Percentiles rank a stretch among this genome's conserved stretches.
These are phyloP conservation scores for Microascus cirrosus DNA, from an alignment of 2,329 filamentous ascomycete genomes.

Conservation along the genomic window DNA sequence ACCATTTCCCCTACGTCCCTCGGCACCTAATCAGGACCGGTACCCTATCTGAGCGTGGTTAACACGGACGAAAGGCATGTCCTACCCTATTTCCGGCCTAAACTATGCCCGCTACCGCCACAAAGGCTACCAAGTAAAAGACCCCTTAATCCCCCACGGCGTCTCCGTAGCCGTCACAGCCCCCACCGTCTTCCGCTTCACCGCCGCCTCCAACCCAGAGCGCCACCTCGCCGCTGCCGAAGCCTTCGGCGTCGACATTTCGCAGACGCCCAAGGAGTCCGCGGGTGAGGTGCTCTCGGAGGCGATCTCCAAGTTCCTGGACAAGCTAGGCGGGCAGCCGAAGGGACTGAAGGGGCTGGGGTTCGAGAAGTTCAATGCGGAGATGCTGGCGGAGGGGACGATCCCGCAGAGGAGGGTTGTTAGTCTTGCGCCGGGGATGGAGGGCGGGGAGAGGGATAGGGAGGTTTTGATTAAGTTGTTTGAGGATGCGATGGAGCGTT, in stretches of 20 bases:
- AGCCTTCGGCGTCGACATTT: constrained; percentile 81
- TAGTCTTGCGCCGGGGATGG: constrained; percentile 78
- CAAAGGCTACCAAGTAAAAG: constrained; percentile 65
- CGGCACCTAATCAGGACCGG: neutral
- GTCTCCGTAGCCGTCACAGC: constrained; percentile 91
- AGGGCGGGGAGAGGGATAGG: constrained; percentile 57
- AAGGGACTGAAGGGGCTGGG: constrained; percentile 74
- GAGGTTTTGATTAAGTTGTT: constrained; percentile 62
- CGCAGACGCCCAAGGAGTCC: constrained; percentile 75
- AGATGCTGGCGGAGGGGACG: constrained; percentile 82
- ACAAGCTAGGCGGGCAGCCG: constrained; percentile 81
- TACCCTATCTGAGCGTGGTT: neutral
- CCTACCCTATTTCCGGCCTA: constrained; percentile 91
- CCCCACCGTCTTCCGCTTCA: constrained; percentile 90
- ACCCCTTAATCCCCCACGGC: constrained; percentile 85
- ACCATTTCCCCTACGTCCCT: neutral
- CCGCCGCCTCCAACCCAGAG: constrained; percentile 80
- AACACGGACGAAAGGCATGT: constrained; percentile 55
- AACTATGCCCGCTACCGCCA: constrained; percentile 76
- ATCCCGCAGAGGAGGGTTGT: constrained; percentile 85
- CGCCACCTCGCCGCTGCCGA: constrained; percentile 84
- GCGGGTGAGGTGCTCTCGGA: constrained; percentile 83
- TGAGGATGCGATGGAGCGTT: constrained; percentile 41
- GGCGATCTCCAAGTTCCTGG: constrained; percentile 70
- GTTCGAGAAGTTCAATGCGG: constrained; percentile 65